phyloP scores from a whole-genome alignment of 306 rosid genomes.

The Ziziphus jujuba region DNA sequence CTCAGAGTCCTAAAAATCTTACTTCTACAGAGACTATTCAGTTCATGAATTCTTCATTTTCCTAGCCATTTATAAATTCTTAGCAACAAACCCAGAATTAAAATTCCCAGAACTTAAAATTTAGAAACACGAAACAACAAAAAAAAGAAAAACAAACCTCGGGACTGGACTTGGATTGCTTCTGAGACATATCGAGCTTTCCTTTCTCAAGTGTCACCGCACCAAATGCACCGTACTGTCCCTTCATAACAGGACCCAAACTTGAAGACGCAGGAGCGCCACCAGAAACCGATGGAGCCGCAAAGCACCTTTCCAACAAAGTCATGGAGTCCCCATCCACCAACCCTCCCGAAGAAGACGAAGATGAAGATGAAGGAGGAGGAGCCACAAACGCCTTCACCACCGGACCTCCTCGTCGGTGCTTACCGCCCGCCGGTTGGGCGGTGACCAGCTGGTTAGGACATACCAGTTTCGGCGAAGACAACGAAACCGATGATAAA shows the following conservation, averaged over 20 bases:
- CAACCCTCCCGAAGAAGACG: slow-evolving; percentile 28
- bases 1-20: background rate
- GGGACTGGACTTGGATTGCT: slow-evolving; percentile 68
- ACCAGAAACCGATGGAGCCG: slow-evolving; percentile 32
- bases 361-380: slow-evolving; percentile 32
- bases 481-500: slow-evolving; percentile 17
- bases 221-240: slow-evolving; percentile 65
- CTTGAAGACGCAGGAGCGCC: slow-evolving; percentile 14
- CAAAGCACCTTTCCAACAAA: slow-evolving; percentile 62
- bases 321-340: slow-evolving; percentile 37
- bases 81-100: background rate
- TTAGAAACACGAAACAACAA: background rate
- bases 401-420: slow-evolving; percentile 17
- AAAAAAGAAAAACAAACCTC: slow-evolving; percentile 44
- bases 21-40: background rate
- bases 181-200: slow-evolving; percentile 71
- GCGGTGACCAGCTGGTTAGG: slow-evolving; percentile 5
- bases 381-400: slow-evolving; percentile 41
- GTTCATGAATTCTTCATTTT: background rate
- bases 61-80: background rate
- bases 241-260: slow-evolving; percentile 67
- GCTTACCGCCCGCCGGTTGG: background rate
- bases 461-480: slow-evolving; percentile 23
- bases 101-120: background rate
- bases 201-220: slow-evolving; percentile 87